Evolutionary conservation across 2,329 filamentous ascomycete genomes (phyloP).

Genomic region (Aphanoascus verrucosus): DNA sequence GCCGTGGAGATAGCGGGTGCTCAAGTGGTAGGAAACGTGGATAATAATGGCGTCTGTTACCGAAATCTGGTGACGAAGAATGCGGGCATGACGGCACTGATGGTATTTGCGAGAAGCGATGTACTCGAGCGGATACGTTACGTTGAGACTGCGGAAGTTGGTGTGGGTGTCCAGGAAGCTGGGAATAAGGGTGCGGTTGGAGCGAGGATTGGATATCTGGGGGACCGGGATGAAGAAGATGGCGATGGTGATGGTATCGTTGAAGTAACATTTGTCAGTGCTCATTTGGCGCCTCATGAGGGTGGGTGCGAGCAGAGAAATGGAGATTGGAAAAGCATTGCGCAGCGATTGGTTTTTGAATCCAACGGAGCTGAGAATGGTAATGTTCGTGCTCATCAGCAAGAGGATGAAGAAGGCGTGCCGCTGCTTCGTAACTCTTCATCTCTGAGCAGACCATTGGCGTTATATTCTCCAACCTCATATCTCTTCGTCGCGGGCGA

Average conservation of each 20-base stretch:
- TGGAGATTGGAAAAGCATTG: slow-evolving; percentile 77
- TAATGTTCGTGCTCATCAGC: slow-evolving; percentile 5
- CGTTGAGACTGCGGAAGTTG: slow-evolving; percentile 69
- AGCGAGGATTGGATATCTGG: slow-evolving; percentile 54
- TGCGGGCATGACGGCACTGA: slow-evolving; percentile 78
- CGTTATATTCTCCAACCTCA: slow-evolving; percentile 61
- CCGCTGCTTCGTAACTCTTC: slow-evolving; percentile 24
- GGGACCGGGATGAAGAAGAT: slow-evolving; percentile 24
- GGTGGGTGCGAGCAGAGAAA: slow-evolving; percentile 65
- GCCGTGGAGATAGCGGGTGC: slow-evolving; percentile 58
- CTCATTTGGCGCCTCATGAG: slow-evolving; percentile 84
- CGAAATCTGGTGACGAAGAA: slow-evolving; percentile 60
- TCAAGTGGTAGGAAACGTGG: background rate
- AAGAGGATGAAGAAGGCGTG: slow-evolving; percentile 23
- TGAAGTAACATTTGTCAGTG: slow-evolving; percentile 71
- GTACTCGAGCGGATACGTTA: slow-evolving; percentile 48
- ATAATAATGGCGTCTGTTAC: slow-evolving; percentile 44
- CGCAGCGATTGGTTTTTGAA: slow-evolving; percentile 66
- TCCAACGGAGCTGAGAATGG: slow-evolving; percentile 19
- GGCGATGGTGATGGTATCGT: slow-evolving; percentile 32
- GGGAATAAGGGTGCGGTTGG: slow-evolving; percentile 93
- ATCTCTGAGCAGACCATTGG: slow-evolving; percentile 21
- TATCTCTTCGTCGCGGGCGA: slow-evolving; percentile 84
- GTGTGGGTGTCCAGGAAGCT: slow-evolving; percentile 77
- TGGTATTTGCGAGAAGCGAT: slow-evolving; percentile 65